Percentiles rank a stretch among this genome's conserved stretches.
These are phyloP conservation scores for Ceratobasidium sp. DNA, from an alignment of 1,284 basidiomycete species.

Conservation along the genomic window DNA sequence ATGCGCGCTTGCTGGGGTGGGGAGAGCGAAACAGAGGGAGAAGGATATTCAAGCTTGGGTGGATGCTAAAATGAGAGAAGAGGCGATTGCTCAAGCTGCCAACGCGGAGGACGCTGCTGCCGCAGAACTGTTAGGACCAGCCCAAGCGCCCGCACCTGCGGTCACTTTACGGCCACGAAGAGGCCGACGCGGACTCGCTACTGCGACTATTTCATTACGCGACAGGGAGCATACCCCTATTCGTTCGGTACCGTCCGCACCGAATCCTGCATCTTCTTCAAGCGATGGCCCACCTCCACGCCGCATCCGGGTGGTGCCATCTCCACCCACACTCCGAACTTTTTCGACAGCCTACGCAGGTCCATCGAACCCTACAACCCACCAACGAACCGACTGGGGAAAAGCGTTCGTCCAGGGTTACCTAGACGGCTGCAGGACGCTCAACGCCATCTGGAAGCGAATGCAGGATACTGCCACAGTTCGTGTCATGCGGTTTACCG, in stretches of 20 bases:
- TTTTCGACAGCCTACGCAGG: constrained; percentile 31
- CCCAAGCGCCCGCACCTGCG: background rate
- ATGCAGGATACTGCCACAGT: constrained; percentile 22
- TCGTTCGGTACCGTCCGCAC: no score
- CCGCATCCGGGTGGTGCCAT: constrained; percentile 17
- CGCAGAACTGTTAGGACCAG: constrained; percentile 1
- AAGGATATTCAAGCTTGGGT: constrained; percentile 65
- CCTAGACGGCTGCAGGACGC: constrained; percentile 17
- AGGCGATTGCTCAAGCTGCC: constrained; percentile 40
- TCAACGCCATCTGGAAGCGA: constrained; percentile 31
- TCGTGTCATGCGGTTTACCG: constrained; percentile 29
- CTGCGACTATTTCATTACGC: constrained; percentile 66
- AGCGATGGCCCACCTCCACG: background rate
- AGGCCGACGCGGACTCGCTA: constrained; percentile 65
- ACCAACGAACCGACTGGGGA: constrained; percentile 27
- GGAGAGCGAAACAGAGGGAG: constrained; percentile 66
- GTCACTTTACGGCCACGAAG: constrained; percentile 50
- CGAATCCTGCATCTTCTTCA: background rate
- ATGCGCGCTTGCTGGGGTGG: constrained; percentile 65
- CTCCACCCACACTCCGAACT: constrained; percentile 18
- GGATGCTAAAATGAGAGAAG: constrained; percentile 48
- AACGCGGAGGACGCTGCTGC: constrained; percentile 8
- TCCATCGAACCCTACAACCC: constrained; percentile 22
- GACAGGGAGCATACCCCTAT: constrained; percentile 44
- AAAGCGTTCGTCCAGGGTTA: constrained; percentile 8